Evolutionary conservation across 306 rosid genomes (phyloP), one percentile per base, ranked within the genome.

Genomic region (Parietaria judaica): DNA sequence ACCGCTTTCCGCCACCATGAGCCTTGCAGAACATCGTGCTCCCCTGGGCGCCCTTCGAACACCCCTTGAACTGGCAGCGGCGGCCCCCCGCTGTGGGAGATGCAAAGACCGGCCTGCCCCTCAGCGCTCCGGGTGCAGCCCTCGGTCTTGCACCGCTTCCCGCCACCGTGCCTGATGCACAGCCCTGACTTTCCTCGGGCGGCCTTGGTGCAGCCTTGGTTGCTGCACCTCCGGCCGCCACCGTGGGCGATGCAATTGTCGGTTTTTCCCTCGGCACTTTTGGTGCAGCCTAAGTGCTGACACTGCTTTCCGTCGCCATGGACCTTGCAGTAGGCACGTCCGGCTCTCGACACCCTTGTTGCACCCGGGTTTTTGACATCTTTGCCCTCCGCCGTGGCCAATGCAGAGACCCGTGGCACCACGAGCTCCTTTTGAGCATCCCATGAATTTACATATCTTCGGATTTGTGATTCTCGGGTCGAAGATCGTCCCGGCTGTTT

Each of bases 231-330:
- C 57, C 76, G 76, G 54, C 97, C 99, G 44, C 99, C 99, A 11
- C 99, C 96, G 38, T 92, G 99, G 16, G 99, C 95, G 51, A 92
- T 92, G 87, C 99, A 92, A 76, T 79, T 54, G 63, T 92, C 97
- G 3, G 99, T 92, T 81, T 92, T 92, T 58, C 99, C 99, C 82
- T 92, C 99, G 1, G 97, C 95, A 66, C 99, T 92, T 84, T 92
- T 92, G 54, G 99, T 92, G 76, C 99, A 92, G 16, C 99, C 99
- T 51, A 92, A 77, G 78, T 86, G 44, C 54, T 72, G 84, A 75
- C 99, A 92, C 79, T 96, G 82, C 80, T 70, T 86, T 67, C 99
- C 99, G 66, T 96, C 99, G 69, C 99, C 99, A 38, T 92, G 99
- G 63, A 95, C 90, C 84, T 92, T 92, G 66, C 99, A 92, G 62